Conservation (phyloP, 2,329 filamentous ascomycete species). For the Talaromyces rugulosus region DNA sequence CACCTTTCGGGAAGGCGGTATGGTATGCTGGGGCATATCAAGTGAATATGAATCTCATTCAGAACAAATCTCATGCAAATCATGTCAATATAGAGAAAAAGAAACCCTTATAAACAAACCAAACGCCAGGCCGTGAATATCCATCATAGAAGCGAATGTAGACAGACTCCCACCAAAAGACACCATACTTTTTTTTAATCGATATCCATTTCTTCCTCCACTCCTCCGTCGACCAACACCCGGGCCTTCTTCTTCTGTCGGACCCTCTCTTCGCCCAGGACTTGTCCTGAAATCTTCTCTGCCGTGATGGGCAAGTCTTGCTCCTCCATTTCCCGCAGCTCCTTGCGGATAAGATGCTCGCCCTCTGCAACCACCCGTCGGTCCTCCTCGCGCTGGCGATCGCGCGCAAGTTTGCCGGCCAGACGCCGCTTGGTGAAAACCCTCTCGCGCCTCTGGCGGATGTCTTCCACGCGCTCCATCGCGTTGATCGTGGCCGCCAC, state of each 20-base stretch:
- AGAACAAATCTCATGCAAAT: neutral
- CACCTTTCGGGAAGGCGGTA: neutral
- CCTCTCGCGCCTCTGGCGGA: constrained; percentile 75
- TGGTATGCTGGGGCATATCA: neutral
- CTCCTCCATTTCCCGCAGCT: constrained; percentile 56
- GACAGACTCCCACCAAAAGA: constrained; percentile 13
- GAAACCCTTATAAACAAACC: neutral
- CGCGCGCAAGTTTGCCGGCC: constrained; percentile 71
- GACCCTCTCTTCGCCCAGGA: constrained; percentile 39
- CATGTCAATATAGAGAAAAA: neutral
- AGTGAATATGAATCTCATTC: neutral
- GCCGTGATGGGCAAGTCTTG: constrained; percentile 24
- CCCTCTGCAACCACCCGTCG: constrained; percentile 87
- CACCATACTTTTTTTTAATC: constrained; percentile 29
- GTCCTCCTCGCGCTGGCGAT: constrained; percentile 72
- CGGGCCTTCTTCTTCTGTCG: constrained; percentile 42
- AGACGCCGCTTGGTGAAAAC: constrained; percentile 93
- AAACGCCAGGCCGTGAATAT: constrained; percentile 19
- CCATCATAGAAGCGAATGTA: neutral
- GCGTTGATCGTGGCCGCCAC: constrained; percentile 82
- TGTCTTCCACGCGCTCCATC: constrained; percentile 87
- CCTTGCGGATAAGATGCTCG: constrained; percentile 81
- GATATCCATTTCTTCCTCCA: constrained; percentile 45
- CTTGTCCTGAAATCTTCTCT: constrained; percentile 31
- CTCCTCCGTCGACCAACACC: constrained; percentile 41